Percentiles rank a stretch among this genome's conserved stretches.
Evolutionary conservation across 805 yeast species (phyloP).

Genomic region (Metschnikowia gelsemii): DNA sequence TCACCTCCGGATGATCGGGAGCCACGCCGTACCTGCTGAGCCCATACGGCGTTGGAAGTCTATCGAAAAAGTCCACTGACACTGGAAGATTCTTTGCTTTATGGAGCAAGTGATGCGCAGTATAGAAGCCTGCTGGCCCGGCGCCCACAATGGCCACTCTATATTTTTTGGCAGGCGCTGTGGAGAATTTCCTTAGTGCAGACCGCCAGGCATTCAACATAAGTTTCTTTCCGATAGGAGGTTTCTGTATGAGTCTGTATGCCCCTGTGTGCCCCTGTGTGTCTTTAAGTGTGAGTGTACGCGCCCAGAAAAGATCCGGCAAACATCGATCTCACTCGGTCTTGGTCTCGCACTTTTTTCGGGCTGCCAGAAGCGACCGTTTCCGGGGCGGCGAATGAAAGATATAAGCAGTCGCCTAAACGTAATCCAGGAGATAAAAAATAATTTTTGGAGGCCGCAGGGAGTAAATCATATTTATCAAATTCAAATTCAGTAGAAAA

Average conservation of each 20-base stretch:
- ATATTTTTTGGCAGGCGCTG: slow-evolving; percentile 13
- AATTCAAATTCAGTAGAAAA: neutral
- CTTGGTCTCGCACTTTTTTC: neutral
- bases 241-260: no score
- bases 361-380: no score
- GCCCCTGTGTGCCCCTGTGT: neutral
- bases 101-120: slow-evolving; percentile 39
- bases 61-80: slow-evolving; percentile 77
- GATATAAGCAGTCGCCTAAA: no score
- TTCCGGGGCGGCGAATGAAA: no score
- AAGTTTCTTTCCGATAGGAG: neutral
- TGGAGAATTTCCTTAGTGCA: slow-evolving; percentile 8
- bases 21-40: slow-evolving; percentile 95
- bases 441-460: neutral
- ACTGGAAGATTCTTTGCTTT: slow-evolving; percentile 32
- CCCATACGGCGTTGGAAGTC: slow-evolving; percentile 88
- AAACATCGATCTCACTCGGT: neutral
- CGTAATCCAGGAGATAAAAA: no score
- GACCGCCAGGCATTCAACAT: slow-evolving; percentile 2
- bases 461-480: neutral
- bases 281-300: neutral
- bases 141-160: slow-evolving; percentile 83
- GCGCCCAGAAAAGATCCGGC: neutral
- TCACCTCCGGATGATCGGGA: slow-evolving; percentile 98
- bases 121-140: slow-evolving; percentile 69